Evolutionary conservation across 2,329 filamentous ascomycete species (phyloP), one percentile per base, ranked within the genome.

Genomic region (Fusarium sp.): DNA sequence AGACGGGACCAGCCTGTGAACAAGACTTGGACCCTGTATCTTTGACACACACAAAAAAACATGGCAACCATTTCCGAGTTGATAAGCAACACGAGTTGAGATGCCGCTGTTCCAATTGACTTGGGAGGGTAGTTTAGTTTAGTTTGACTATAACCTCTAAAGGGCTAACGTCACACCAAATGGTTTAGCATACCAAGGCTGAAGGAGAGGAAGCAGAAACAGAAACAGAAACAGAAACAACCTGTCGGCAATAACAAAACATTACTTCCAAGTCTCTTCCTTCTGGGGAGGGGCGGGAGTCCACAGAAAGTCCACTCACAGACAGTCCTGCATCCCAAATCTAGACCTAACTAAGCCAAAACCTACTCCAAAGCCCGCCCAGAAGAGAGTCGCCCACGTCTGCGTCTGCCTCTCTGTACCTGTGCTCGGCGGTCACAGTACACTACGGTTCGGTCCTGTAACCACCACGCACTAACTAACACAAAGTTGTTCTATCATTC

Each of bases 1-100:
- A 65, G 62, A 65, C 28, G 60, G 67, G 58, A 60, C 67, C 54
- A 71, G 67, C 48, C 58, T 49, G 48, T 56, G 63, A 65, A 67
- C 68, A 71, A 68, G 59, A 71, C 61, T 71, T 71, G 65, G 69
- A 71, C 69, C 67, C 65, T 64, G 48, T 64, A 54, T 55, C 58
- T 50, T 67, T 57, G 58, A 61, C 62, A 44, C 63, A 28, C 62
- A 42, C 34, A 49, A 41, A 67, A 63, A 66, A 62, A 48, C 58
- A 46, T 54, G 49, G 39, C 25, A 53, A 46, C 65, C 42, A 61
- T 53, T 63, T 26, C 42, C 30, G 45, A 41, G 37, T 49, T 23
- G 39, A 64, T 34, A 44, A 50, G 44, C n/a, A 58, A 58, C 21
- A n/a, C 43, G 31, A 37, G 34, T 28, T 46, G 42, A 30, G 12